Evolutionary conservation across 2,329 filamentous ascomycete genomes (phyloP), one percentile per base, ranked within the genome.

Genomic region (Epichloe gansuensis): DNA sequence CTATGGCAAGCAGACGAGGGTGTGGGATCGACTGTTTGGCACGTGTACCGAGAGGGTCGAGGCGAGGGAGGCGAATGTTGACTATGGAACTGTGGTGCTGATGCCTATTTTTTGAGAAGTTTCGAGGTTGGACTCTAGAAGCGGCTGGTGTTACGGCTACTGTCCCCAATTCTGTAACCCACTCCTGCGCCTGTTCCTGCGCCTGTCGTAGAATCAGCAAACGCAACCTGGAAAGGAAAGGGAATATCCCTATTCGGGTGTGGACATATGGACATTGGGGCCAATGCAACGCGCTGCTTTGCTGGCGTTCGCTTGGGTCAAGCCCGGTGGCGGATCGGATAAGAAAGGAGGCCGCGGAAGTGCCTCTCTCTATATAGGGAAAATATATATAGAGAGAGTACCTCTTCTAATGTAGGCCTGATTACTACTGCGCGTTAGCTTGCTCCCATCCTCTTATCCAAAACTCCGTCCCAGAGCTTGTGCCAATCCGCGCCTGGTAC

Each of bases 221-320:
- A 70, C 0, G 70, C 67, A 9, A 66, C 66, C 41, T 73, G 69
- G 58, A 64, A 72, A 13, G 80, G 79, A n/a, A 80, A 80, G 17
- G 17, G 17, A 21, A 21, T 21, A 2, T 66, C 75, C 75, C 13
- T 79, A 76, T 62, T 54, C 61, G 11, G 74, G 71, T 15, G 73
- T 77, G 49, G 63, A 69, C n/a, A 17, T 46, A 6, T 46, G 43
- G 17, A 69, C n/a, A 27, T 27, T 27, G 8, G 7, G 27, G 27
- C 27, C 27, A 27, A 8, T 8, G 27, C 7, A 27, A 27, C 27
- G 77, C 13, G 73, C 80, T 56, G 61, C 66, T 2, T 68, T 82
- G 17, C 71, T 76, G 63, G 80, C 82, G 41, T 82, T 85, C 57
- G 82, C 85, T 53, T 85, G 82, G 82, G 70, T 85, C 58, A 86